Conservation (phyloP, 305 asterid genomes). For the Fraxinus platypoda region DNA sequence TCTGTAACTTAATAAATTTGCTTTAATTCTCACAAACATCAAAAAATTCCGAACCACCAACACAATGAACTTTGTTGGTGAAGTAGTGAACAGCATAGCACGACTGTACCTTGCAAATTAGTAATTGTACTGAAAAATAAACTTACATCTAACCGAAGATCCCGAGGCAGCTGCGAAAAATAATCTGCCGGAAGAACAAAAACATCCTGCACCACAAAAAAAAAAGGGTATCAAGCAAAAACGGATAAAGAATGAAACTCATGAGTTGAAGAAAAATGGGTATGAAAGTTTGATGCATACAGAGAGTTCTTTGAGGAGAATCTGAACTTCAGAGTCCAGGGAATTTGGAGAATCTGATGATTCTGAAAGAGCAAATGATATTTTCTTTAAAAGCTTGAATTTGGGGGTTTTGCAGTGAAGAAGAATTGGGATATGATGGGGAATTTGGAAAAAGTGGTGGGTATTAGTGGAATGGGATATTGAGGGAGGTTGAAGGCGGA, state of each 20-base stretch:
- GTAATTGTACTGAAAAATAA: background rate
- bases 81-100: slow-evolving; percentile 1
- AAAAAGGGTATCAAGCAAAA: background rate
- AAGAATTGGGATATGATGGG: slow-evolving; percentile 31
- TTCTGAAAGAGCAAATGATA: slow-evolving; percentile 60
- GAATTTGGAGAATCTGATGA: slow-evolving; percentile 72
- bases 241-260: background rate
- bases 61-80: background rate
- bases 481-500: slow-evolving; percentile 36
- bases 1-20: background rate
- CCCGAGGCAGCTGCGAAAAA: slow-evolving; percentile 70
- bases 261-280: background rate
- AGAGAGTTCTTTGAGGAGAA: slow-evolving; percentile 66
- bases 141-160: slow-evolving; percentile 91
- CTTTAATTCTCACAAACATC: slow-evolving; percentile 6
- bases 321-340: slow-evolving; percentile 52
- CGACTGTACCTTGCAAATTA: background rate
- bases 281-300: slow-evolving; percentile 32
- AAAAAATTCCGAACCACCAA: background rate
- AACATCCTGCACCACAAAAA: slow-evolving; percentile 46
- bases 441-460: slow-evolving; percentile 21
- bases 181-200: slow-evolving; percentile 78
- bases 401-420: slow-evolving; percentile 31
- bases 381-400: slow-evolving; percentile 28
- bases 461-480: slow-evolving; percentile 29